phyloP scores from a whole-genome alignment of 225 moss, liverwort and hornwort species.

The Climacium dendroides region DNA sequence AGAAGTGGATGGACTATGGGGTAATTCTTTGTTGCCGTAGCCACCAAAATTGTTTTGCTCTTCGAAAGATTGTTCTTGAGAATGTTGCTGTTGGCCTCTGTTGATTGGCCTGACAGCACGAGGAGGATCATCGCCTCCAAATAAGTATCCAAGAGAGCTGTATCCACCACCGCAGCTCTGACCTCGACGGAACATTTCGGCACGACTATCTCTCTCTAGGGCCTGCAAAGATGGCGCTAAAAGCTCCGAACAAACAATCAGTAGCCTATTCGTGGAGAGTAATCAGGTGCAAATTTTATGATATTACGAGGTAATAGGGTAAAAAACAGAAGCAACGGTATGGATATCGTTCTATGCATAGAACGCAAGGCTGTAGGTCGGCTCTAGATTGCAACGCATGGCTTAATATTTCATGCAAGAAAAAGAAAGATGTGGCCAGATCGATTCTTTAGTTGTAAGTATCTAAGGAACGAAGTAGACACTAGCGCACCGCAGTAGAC shows the following conservation, averaged over 20 bases:
- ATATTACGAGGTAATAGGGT: neutral
- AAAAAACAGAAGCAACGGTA: neutral
- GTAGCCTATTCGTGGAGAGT: neutral
- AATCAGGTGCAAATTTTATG: neutral
- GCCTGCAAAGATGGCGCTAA: neutral
- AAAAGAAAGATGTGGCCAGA: neutral
- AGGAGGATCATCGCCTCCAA: slow-evolving; percentile 27
- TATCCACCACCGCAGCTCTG: slow-evolving; percentile 42
- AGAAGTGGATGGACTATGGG: neutral
- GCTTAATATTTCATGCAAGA: neutral
- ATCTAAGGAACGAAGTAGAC: neutral
- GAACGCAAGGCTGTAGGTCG: neutral
- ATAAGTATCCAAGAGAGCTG: slow-evolving; percentile 36
- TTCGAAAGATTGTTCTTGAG: neutral
- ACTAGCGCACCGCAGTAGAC: neutral
- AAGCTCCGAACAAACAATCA: neutral
- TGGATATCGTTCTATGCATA: neutral
- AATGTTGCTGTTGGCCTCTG: neutral
- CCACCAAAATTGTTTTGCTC: neutral
- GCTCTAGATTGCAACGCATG: neutral
- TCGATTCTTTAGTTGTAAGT: neutral
- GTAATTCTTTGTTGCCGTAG: neutral
- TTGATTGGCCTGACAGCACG: neutral
- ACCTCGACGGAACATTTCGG: slow-evolving; percentile 17
- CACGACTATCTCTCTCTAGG: neutral